phyloP scores from a whole-genome alignment of 1,284 basidiomycete species.

The Cutaneotrichosporon mucoides region DNA sequence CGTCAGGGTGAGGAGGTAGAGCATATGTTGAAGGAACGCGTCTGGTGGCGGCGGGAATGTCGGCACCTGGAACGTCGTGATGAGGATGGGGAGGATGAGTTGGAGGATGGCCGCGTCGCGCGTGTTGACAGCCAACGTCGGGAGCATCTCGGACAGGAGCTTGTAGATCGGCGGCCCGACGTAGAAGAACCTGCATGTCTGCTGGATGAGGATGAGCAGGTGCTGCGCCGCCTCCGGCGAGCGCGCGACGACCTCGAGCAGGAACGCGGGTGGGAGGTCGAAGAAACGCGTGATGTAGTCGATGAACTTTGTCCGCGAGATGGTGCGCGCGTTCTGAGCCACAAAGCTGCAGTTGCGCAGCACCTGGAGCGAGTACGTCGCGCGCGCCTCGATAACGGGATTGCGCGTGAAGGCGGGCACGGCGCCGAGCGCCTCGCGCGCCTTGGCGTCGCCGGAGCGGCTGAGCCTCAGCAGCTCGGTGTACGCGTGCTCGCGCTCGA shows the following conservation, averaged over 20 bases:
- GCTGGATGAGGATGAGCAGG: conserved; percentile 32
- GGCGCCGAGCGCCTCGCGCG: conserved; percentile 20
- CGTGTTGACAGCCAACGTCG: conserved; percentile 32
- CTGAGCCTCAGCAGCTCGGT: conserved; percentile 10
- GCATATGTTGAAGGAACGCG: conserved; percentile 33
- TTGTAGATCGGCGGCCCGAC: conserved; percentile 3
- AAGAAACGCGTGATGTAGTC: conserved; percentile 35
- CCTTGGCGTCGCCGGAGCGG: conserved; percentile 4
- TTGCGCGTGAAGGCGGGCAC: conserved; percentile 33
- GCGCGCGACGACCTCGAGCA: conserved; percentile 31
- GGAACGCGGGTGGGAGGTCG: conserved; percentile 27
- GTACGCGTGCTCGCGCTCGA: conserved; percentile 34
- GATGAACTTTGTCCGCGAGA: conserved; percentile 25
- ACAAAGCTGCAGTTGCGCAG: conserved; percentile 40
- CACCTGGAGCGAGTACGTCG: conserved; percentile 35
- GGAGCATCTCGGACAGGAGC: conserved; percentile 28
- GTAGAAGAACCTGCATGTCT: conserved; percentile 25
- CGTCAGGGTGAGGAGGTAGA: conserved; percentile 30
- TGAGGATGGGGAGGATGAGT: conserved; percentile 35
- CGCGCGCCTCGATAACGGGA: conserved; percentile 25
- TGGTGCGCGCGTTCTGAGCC: conserved; percentile 27
- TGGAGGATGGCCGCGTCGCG: conserved; percentile 33
- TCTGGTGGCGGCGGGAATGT: conserved; percentile 24
- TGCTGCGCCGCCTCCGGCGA: conserved; percentile 39
- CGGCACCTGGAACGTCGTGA: conserved; percentile 24